Percentiles rank a stretch among this genome's conserved stretches.
Conservation (phyloP, 257 asterid genomes). For the Thymus quinquecostatus region DNA sequence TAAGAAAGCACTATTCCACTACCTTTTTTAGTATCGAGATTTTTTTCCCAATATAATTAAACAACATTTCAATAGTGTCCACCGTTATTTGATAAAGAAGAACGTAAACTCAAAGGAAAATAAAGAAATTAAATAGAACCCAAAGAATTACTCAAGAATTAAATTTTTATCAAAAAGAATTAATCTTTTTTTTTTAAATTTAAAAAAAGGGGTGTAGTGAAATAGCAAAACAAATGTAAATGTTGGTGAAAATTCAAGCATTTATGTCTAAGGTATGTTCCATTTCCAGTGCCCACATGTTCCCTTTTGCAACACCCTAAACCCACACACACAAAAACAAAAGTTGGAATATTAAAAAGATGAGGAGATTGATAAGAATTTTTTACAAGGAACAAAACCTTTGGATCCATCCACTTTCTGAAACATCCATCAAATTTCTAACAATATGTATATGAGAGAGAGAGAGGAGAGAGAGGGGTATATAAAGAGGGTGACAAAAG, state of each 20-base stretch:
- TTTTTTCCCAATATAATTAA: neutral
- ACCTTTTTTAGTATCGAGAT: neutral
- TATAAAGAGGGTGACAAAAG: constrained; percentile 26
- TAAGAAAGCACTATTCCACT: neutral
- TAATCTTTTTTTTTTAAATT: too few species aligned
- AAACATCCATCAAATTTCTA: constrained; percentile 16
- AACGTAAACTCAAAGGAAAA: neutral
- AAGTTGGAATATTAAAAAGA: constrained; percentile 29
- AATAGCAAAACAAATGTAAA: constrained; percentile 14
- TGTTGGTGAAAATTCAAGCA: constrained; percentile 42
- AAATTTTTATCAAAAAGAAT: too few species aligned
- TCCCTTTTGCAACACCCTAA: constrained; percentile 33
- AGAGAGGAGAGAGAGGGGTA: constrained; percentile 20
- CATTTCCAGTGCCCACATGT: constrained; percentile 56
- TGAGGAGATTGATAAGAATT: constrained; percentile 18
- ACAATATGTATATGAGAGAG: neutral
- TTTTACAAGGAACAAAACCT: constrained; percentile 34
- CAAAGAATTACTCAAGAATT: neutral
- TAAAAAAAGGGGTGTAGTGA: neutral
- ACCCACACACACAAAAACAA: neutral
- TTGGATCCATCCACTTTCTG: constrained; percentile 50
- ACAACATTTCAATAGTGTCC: neutral
- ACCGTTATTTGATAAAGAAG: neutral
- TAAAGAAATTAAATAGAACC: neutral
- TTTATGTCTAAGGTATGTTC: constrained; percentile 27